Conservation (phyloP, 2,329 filamentous ascomycete genomes). For the Pseudogymnoascus sp. region DNA sequence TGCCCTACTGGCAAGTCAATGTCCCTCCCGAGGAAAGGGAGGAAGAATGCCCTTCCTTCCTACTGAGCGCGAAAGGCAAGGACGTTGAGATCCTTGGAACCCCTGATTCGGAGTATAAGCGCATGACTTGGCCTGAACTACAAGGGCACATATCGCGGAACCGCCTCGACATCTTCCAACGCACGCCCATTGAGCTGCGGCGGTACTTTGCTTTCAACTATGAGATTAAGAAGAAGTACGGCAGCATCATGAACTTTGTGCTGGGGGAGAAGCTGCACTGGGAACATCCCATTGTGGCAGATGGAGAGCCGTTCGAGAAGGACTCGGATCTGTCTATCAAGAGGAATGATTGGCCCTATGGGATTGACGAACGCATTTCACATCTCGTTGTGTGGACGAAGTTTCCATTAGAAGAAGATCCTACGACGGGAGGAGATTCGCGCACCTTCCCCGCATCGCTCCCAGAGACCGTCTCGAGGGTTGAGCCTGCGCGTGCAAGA, state of each 20-base stretch:
- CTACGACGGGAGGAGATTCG: constrained; percentile 37
- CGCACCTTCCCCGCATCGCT: constrained; percentile 83
- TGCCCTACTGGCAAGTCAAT: constrained; percentile 80
- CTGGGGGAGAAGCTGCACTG: constrained; percentile 64
- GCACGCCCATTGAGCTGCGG: constrained; percentile 69
- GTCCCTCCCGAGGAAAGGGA: constrained; percentile 56
- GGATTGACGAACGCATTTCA: constrained; percentile 66
- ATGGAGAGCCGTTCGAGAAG: constrained; percentile 26
- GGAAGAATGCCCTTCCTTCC: constrained; percentile 62
- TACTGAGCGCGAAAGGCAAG: constrained; percentile 57
- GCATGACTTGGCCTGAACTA: constrained; percentile 64
- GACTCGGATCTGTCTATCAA: constrained; percentile 61
- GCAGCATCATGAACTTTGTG: constrained; percentile 72
- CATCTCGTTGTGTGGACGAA: constrained; percentile 94
- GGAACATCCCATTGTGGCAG: constrained; percentile 42
- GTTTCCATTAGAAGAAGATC: constrained; percentile 68
- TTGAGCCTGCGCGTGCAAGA: constrained; percentile 65
- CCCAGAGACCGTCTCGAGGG: constrained; percentile 80
- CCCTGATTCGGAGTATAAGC: constrained; percentile 57
- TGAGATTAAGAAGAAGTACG: constrained; percentile 57
- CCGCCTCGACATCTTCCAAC: constrained; percentile 67
- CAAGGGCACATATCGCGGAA: constrained; percentile 54
- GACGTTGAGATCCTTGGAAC: constrained; percentile 64
- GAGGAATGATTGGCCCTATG: constrained; percentile 93
- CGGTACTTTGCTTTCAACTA: constrained; percentile 66